phyloP scores from a whole-genome alignment of 2,329 filamentous ascomycete genomes.

The Diaporthe aspalathi region DNA sequence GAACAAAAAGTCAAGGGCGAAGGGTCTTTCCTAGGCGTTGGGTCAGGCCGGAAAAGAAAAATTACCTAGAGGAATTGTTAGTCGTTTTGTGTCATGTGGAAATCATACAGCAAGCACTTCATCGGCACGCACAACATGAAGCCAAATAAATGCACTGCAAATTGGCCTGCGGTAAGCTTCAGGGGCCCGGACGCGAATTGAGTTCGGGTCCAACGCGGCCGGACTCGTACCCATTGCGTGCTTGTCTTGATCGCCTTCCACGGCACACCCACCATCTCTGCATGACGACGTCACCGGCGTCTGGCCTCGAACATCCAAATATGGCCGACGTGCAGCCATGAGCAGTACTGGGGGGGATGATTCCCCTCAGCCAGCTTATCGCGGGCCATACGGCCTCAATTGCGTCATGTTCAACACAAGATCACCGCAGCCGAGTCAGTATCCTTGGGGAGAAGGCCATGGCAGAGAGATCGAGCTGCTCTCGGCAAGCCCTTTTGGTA shows the following conservation, averaged over 20 bases:
- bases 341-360: neutral
- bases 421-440: constrained; percentile 32
- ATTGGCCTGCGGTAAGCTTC: neutral
- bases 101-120: neutral
- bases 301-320: neutral
- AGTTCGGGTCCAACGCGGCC: neutral
- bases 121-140: neutral
- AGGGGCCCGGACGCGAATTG: neutral
- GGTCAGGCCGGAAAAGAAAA: constrained; percentile 19
- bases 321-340: neutral
- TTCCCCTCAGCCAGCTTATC: neutral
- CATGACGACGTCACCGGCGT: neutral
- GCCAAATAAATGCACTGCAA: neutral
- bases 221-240: neutral
- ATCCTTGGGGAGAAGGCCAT: constrained; percentile 16
- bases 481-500: neutral
- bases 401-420: constrained; percentile 28
- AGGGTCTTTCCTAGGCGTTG: constrained; percentile 16
- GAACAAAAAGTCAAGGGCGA: neutral
- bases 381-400: neutral
- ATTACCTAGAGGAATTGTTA: constrained; percentile 23
- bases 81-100: constrained; percentile 5
- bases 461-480: neutral
- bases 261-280: neutral
- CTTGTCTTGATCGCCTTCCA: neutral